These are phyloP conservation scores for Aethionema arabicum DNA, from an alignment of 345 rosid species.

Conservation along the genomic window DNA sequence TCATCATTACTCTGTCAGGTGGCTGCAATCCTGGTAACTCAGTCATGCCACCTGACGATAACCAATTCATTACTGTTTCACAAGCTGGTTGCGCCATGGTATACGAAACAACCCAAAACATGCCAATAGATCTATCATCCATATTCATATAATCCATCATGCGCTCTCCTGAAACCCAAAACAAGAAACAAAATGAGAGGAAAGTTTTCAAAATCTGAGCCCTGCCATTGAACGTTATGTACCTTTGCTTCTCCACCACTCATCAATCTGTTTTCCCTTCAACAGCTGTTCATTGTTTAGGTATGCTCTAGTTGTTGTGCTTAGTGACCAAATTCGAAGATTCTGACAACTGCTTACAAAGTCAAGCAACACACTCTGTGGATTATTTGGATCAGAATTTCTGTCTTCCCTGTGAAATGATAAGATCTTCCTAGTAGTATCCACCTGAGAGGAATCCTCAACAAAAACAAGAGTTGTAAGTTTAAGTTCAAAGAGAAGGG, in stretches of 20 bases:
- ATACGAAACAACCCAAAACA: slow-evolving; percentile 99
- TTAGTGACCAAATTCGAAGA: slow-evolving; percentile 92
- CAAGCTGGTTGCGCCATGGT: slow-evolving; percentile 96
- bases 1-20: slow-evolving; percentile 73
- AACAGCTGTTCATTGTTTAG: slow-evolving; percentile 86
- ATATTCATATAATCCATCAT: slow-evolving; percentile 92
- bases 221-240: slow-evolving; percentile 28
- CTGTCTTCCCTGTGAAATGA: slow-evolving; percentile 95
- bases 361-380: slow-evolving; percentile 95
- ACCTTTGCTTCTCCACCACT: slow-evolving; percentile 99
- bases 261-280: slow-evolving; percentile 98
- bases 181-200: slow-evolving; percentile 31
- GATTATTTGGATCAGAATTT: slow-evolving; percentile 81
- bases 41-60: slow-evolving; percentile 70
- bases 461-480: slow-evolving; percentile 34
- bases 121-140: slow-evolving; percentile 95
- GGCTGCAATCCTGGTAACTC: slow-evolving; percentile 70
- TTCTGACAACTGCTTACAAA: slow-evolving; percentile 96
- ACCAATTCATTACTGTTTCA: slow-evolving; percentile 82
- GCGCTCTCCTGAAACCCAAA: slow-evolving; percentile 68
- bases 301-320: slow-evolving; percentile 76
- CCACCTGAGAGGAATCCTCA: slow-evolving; percentile 60
- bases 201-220: slow-evolving; percentile 2
- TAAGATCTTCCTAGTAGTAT: slow-evolving; percentile 81
- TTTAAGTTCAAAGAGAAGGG: slow-evolving; percentile 22